Conservation (phyloP, 129 eudicot species). For the Smallanthus sonchifolius region DNA sequence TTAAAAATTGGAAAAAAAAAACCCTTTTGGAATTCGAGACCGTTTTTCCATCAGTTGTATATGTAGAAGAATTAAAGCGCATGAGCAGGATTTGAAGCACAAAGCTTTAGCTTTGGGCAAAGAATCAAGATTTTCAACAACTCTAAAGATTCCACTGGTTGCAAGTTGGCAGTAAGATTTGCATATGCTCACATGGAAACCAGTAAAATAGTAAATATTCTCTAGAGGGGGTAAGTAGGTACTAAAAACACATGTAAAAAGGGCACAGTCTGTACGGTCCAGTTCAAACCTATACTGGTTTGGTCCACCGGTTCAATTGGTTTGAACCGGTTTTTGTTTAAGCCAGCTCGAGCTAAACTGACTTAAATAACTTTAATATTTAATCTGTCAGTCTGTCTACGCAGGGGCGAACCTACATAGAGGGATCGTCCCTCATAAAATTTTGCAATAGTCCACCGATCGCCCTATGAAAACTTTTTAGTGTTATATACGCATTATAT, state of each 20-base stretch:
- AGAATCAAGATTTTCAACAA: slow-evolving; percentile 30
- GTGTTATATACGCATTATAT: no score
- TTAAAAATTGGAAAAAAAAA: neutral
- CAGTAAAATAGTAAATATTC: neutral
- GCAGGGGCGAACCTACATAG: no score
- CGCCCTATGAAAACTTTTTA: no score
- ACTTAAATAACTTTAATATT: neutral
- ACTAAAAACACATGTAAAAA: no score
- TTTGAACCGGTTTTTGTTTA: no score
- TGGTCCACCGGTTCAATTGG: no score
- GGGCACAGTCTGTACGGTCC: no score
- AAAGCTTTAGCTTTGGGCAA: slow-evolving; percentile 21
- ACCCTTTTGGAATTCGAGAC: slow-evolving; percentile 15
- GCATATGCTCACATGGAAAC: slow-evolving; percentile 30
- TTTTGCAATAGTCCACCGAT: no score
- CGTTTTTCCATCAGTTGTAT: neutral
- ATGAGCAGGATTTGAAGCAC: slow-evolving; percentile 24
- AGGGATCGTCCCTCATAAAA: no score
- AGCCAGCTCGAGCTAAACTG: no score
- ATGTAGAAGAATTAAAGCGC: slow-evolving; percentile 10
- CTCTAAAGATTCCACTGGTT: slow-evolving; percentile 14
- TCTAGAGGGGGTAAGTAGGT: no score
- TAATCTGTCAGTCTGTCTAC: neutral
- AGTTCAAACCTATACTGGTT: no score
- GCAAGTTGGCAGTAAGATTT: slow-evolving; percentile 25